A percentile compares a stretch with the other conserved stretches of the same genome.
phyloP scores from a whole-genome alignment of 106 monocot species.

The Phalaenopsis aphrodite region DNA sequence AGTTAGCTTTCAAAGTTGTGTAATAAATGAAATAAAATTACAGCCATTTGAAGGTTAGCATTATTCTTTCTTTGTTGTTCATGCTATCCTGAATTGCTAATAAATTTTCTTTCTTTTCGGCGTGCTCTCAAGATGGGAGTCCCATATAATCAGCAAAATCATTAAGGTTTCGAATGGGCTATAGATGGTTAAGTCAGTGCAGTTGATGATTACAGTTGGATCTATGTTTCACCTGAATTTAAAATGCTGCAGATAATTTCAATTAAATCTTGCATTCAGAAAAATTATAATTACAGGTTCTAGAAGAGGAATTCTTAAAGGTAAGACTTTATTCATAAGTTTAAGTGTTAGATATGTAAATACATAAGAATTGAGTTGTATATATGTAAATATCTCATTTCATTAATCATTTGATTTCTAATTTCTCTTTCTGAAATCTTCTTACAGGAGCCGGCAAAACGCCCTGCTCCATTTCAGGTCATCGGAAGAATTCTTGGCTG shows the following conservation, averaged over 20 bases:
- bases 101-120: slow-evolving; percentile 16
- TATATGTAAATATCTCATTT: too few species aligned
- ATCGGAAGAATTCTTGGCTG: too few species aligned
- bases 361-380: too few species aligned
- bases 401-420: too few species aligned
- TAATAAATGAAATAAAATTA: slow-evolving; percentile 59
- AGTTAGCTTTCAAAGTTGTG: slow-evolving; percentile 43
- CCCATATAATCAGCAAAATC: slow-evolving; percentile 65
- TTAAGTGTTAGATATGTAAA: too few species aligned
- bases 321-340: too few species aligned
- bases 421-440: too few species aligned
- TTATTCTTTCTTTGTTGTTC: not conserved
- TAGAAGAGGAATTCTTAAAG: too few species aligned
- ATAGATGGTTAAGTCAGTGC: slow-evolving; percentile 4
- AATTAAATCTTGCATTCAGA: too few species aligned
- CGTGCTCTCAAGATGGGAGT: slow-evolving; percentile 42
- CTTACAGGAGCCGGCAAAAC: too few species aligned
- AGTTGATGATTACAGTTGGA: slow-evolving; percentile 36
- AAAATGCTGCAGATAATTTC: slow-evolving; percentile 25
- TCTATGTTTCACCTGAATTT: not conserved
- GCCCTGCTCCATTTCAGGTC: too few species aligned
- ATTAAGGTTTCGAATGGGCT: slow-evolving; percentile 54
- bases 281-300: too few species aligned
- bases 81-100: not conserved
- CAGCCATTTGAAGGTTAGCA: slow-evolving; percentile 67